A percentile compares a stretch with the other conserved stretches of the same genome.
Evolutionary conservation across 352 stramenopile species (phyloP).

Genomic region (Phytophthora rubi): DNA sequence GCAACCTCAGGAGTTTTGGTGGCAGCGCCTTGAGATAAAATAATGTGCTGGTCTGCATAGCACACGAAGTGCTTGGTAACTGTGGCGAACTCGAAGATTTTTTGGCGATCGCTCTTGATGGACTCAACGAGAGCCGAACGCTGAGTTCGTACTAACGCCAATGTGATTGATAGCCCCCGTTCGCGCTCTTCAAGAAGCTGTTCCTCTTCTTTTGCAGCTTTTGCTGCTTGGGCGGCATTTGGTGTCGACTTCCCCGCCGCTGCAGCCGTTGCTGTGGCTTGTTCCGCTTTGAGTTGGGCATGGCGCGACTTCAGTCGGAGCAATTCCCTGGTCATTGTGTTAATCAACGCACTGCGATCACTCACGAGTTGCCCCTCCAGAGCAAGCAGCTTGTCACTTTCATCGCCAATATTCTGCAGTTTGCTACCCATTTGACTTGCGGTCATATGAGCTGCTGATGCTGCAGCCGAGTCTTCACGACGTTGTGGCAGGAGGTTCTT

Average conservation of each 20-base stretch:
- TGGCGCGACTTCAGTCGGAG: constrained; percentile 63
- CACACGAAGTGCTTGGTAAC: constrained; percentile 58
- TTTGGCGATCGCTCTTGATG: constrained; percentile 67
- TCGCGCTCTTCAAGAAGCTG: constrained; percentile 79
- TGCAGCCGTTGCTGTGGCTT: constrained; percentile 14
- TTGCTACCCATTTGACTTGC: constrained; percentile 83
- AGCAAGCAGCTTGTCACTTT: constrained; percentile 69
- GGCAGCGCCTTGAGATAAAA: constrained; percentile 9
- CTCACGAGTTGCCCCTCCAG: constrained; percentile 70
- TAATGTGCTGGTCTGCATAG: constrained; percentile 55
- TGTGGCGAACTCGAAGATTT: constrained; percentile 67
- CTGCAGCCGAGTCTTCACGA: constrained; percentile 66
- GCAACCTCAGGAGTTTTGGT: constrained; percentile 15
- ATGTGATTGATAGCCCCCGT: constrained; percentile 77
- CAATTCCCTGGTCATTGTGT: constrained; percentile 72
- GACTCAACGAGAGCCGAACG: constrained; percentile 54
- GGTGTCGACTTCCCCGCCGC: constrained; percentile 17
- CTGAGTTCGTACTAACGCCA: constrained; percentile 70
- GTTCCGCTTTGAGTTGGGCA: constrained; percentile 44
- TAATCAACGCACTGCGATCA: constrained; percentile 70
- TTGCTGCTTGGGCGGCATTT: constrained; percentile 21
- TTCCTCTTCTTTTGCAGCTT: constrained; percentile 57
- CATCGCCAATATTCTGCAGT: constrained; percentile 79
- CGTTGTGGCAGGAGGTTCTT: constrained; percentile 35
- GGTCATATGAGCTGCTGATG: constrained; percentile 76